These are phyloP conservation scores for Scedosporium boydii DNA, from an alignment of 2,329 filamentous ascomycete genomes.

Conservation along the genomic window DNA sequence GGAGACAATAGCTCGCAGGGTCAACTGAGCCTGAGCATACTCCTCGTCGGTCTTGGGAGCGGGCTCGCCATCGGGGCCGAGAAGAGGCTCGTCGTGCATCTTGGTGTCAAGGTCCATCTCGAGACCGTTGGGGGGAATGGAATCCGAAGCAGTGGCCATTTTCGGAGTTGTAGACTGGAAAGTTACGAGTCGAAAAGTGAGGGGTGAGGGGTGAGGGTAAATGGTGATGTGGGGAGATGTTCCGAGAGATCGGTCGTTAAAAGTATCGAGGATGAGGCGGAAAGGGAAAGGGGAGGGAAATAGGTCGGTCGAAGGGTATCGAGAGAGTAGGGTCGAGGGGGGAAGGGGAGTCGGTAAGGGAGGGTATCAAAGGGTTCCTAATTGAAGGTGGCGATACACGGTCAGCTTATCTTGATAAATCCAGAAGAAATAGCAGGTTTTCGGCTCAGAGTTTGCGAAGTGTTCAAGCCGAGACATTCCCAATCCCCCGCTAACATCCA, in stretches of 20 bases:
- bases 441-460: not conserved
- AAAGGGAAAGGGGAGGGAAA: not conserved
- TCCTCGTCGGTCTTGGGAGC: slow-evolving; percentile 92
- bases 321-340: not conserved
- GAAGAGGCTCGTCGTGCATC: slow-evolving; percentile 50
- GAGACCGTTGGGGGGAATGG: slow-evolving; percentile 47
- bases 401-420: too few species aligned
- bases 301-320: not conserved
- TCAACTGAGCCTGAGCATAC: slow-evolving; percentile 86
- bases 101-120: slow-evolving; percentile 52
- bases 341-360: not conserved
- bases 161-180: slow-evolving; percentile 15
- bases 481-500: not conserved
- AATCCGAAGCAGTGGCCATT: slow-evolving; percentile 57
- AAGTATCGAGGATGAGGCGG: slow-evolving; percentile 4
- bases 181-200: not conserved
- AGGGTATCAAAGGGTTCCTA: too few species aligned
- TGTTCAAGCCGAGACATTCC: not conserved
- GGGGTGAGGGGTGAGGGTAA: slow-evolving; percentile 4
- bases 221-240: slow-evolving; percentile 6
- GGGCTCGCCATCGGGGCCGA: slow-evolving; percentile 66
- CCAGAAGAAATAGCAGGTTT: not conserved
- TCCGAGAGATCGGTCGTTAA: not conserved
- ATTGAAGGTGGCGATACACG: too few species aligned
- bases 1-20: slow-evolving; percentile 92